Percentiles rank a stretch among this genome's conserved stretches.
Evolutionary conservation across 768 basidiomycete species (phyloP).

Genomic region (Crassisporium funariophilum): DNA sequence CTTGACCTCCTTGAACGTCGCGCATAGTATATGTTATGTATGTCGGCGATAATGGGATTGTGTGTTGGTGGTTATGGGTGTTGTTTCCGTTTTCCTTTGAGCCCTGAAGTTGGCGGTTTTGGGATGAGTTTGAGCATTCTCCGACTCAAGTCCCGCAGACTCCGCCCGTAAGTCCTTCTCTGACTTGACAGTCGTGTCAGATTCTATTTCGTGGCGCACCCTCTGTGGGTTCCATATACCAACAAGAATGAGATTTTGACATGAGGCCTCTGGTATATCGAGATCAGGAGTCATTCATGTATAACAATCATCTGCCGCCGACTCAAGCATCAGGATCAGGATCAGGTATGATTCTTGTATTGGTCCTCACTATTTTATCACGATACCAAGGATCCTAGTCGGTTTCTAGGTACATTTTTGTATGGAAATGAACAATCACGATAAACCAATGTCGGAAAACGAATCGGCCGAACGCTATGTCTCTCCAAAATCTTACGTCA

Average conservation of each 20-base stretch:
- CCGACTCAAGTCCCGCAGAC: neutral
- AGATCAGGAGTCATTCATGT: too few species aligned
- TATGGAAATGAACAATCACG: too few species aligned
- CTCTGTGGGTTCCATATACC: neutral
- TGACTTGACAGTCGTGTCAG: neutral
- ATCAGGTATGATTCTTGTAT: too few species aligned
- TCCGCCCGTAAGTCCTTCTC: neutral
- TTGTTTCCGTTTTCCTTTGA: neutral
- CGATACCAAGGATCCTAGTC: too few species aligned
- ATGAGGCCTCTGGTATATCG: neutral
- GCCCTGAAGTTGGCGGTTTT: neutral
- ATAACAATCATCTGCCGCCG: too few species aligned
- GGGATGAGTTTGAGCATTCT: neutral
- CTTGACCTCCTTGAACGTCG: conserved; percentile 7
- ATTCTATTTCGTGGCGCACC: neutral
- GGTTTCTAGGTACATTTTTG: too few species aligned
- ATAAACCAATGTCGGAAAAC: too few species aligned
- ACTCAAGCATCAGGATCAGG: too few species aligned
- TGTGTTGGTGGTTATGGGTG: neutral
- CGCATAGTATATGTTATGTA: neutral
- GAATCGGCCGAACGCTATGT: too few species aligned
- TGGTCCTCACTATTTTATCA: too few species aligned
- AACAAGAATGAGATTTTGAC: neutral
- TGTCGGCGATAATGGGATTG: neutral
- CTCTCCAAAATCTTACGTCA: too few species aligned